Base-by-base conservation (phyloP, 2,329 filamentous ascomycete genomes). In the Fusarium sp. region DNA sequence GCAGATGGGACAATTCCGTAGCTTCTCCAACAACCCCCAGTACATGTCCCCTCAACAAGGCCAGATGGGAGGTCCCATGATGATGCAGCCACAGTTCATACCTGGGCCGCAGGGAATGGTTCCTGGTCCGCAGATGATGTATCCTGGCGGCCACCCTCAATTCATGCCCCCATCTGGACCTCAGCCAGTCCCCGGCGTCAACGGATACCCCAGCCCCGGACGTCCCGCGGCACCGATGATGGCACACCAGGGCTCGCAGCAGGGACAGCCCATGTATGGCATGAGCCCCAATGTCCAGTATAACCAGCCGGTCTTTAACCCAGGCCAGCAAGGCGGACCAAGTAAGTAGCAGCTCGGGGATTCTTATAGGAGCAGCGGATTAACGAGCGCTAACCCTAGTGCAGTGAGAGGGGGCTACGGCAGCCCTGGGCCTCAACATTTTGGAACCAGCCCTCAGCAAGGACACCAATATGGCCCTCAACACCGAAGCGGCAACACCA, bases 231-330 rank as follows among this genome's bases (percentile, higher is more conserved):
- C 97, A 14, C 92, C 94, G 2, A 95, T 97, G 92, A 98, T 98
- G 96, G 94, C 92, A 79, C 95, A 95, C 75, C 95, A 98, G 84
- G 94, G 94, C 65, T 98, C 95, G 32, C 96, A 98, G 79, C 95
- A 97, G 82, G 95, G 95, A 45, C 95, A 97, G 80, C 91, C 86
- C 78, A 90, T 87, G 84, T 95, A 89, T 86, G 93, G 90, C 73
- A 94, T 95, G 92, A 93, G 92, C 78, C 92, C 92, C 50, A 91
- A 87, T 63, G 88, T 92, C 83, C 92, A 92, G 80, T 94, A 93
- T 79, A 93, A 91, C 79, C 93, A 95, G 80, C 93, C 93, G 40
- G 90, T 91, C 63, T 95, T 93, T 82, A 86, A 87, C 68, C 90
- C 90, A 35, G 93, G 93, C 76, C 93, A 93, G 75, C 89, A 90